A percentile compares a stretch with the other conserved stretches of the same genome.
phyloP scores from a whole-genome alignment of 176 grass and related monocot genomes.

The sorghum (Sorghum bicolor) region Sorghum_bicolor_NCBIv3 NC_012877.2:60361001-60361500 shows the following conservation, averaged over 20 bases:
- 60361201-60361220: background rate
- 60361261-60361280: background rate
- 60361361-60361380: no score
- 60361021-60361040: no score
- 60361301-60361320: slow-evolving; percentile 92
- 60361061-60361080: no score
- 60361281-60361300: slow-evolving; percentile 24
- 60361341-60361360: background rate
- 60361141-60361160: background rate
- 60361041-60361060: background rate
- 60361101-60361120: no score
- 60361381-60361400: no score
- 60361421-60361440: no score
- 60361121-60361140: background rate
- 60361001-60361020: no score
- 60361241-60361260: no score
- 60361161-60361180: background rate
- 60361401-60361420: no score
- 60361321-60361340: slow-evolving; percentile 48
- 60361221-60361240: background rate
- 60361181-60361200: background rate
- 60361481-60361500: background rate
- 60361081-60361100: no score
- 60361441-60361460: no score
- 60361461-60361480: background rate